Conservation (phyloP, 768 basidiomycete genomes). For the Suillus placidus region DNA sequence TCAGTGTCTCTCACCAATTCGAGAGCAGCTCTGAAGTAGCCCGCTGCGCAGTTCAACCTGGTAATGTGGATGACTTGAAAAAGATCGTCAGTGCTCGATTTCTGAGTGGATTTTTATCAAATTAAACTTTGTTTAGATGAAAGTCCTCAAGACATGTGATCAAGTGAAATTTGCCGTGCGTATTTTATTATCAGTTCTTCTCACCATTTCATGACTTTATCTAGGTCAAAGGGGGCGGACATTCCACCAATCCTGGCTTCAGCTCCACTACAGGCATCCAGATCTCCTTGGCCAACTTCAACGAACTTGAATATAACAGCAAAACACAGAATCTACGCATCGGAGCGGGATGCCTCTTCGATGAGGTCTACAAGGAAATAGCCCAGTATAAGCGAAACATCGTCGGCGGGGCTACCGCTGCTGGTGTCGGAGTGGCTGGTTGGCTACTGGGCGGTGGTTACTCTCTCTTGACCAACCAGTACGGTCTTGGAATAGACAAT, state of each 20-base stretch:
- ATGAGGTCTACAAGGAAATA: constrained; percentile 30
- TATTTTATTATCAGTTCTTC: neutral
- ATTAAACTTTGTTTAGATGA: neutral
- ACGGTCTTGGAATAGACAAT: constrained; percentile 39
- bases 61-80: neutral
- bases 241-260: constrained; percentile 31
- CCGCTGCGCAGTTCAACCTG: constrained; percentile 1
- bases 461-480: constrained; percentile 36
- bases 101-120: neutral
- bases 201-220: neutral
- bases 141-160: neutral
- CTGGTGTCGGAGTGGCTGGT: constrained; percentile 35
- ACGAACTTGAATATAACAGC: constrained; percentile 22
- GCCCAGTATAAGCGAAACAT: constrained; percentile 15
- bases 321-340: constrained; percentile 20
- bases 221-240: constrained; percentile 39
- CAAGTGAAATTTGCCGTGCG: neutral
- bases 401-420: constrained; percentile 26
- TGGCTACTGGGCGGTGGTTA: constrained; percentile 40
- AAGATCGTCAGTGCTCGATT: neutral
- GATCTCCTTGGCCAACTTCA: constrained; percentile 30
- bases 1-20: neutral
- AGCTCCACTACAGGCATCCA: constrained; percentile 37
- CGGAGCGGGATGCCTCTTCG: constrained; percentile 33
- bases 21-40: constrained; percentile 3